Evolutionary conservation across 768 basidiomycete genomes (phyloP).

Genomic region (Tylopilus plumbeoviolaceoides): DNA sequence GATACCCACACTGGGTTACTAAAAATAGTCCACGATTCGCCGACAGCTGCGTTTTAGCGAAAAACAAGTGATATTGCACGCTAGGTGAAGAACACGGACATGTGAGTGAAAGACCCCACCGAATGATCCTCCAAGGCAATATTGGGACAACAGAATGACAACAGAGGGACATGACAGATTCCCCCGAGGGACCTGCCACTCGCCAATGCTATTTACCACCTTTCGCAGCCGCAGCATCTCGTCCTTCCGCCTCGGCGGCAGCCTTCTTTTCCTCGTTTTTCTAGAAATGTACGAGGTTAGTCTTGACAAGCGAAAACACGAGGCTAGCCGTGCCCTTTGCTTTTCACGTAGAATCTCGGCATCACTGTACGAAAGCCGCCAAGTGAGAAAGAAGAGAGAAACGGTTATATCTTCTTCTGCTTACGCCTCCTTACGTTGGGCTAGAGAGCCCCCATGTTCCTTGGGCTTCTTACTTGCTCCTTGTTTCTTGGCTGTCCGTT

Average conservation of each 20-base stretch:
- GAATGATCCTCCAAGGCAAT: background rate
- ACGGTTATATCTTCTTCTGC: conserved; percentile 30
- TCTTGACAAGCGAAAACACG: background rate
- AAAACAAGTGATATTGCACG: conserved; percentile 13
- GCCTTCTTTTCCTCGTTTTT: conserved; percentile 54
- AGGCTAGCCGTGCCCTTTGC: conserved; percentile 56
- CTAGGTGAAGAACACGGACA: conserved; percentile 10
- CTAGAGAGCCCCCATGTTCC: conserved; percentile 43
- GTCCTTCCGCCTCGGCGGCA: conserved; percentile 24
- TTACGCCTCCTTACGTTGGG: conserved; percentile 74
- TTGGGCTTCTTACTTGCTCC: conserved; percentile 53
- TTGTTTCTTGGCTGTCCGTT: conserved; percentile 69
- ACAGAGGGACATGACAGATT: conserved; percentile 11
- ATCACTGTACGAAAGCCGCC: conserved; percentile 47
- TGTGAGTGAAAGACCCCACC: conserved; percentile 12
- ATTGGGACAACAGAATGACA: background rate
- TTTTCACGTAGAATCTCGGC: conserved; percentile 72
- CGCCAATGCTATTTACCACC: conserved; percentile 36
- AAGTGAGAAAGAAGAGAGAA: conserved; percentile 21
- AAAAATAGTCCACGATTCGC: conserved; percentile 9
- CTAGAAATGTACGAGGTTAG: conserved; percentile 29
- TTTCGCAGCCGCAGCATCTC: background rate
- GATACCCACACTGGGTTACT: conserved; percentile 16
- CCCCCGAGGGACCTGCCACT: conserved; percentile 15
- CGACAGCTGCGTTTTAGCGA: background rate